Evolutionary conservation across 2,329 filamentous ascomycete species (phyloP), one percentile per base, ranked within the genome.

Genomic region (Chaetothyriales sp.): DNA sequence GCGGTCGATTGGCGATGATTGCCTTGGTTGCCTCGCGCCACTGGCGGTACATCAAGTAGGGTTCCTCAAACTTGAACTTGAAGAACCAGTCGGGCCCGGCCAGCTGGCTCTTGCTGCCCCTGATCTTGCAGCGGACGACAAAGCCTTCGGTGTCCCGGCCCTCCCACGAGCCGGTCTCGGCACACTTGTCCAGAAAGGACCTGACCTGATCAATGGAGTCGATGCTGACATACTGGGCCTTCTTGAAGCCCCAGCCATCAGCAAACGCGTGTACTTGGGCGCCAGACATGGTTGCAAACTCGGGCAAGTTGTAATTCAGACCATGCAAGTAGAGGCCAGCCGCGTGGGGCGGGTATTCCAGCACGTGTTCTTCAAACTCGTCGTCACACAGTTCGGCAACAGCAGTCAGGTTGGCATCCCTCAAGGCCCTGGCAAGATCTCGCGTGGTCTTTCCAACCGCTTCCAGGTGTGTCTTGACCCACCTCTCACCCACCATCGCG

Each of bases 1-100:
- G 87, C 43, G 79, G 70, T 60, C 80, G 85, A 13, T 85, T 85
- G 1, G 76, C 64, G 59, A 98, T 95, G 52, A 97, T 69, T 4
- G 86, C 78, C 67, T 95, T 97, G 44, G 92, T 98, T 65, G 86
- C 94, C 70, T 98, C 92, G 56, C 92, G 83, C 92, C 92, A 98
- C 71, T 98, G 92, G 20, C 92, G 82, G 70, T 97, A 98, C 88
- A 98, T 94, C 55, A 98, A 73, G 65, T 98, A 98, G 0, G 92
- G 92, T 70, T 98, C 92, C 64, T 98, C 92, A 55, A 98, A 98
- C 71, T 98, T 98, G 78, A 89, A 98, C 70, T 98, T 98, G 82
- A 98, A 98, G 70, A 98, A 98, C 92, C 92, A 98, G 66, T 98
- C 89, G 0, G 78, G 77, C 1, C 68, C 70, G 0, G 73, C 71